These are phyloP conservation scores for Camelina laxa DNA, from an alignment of 345 rosid species.

Conservation along the genomic window DNA sequence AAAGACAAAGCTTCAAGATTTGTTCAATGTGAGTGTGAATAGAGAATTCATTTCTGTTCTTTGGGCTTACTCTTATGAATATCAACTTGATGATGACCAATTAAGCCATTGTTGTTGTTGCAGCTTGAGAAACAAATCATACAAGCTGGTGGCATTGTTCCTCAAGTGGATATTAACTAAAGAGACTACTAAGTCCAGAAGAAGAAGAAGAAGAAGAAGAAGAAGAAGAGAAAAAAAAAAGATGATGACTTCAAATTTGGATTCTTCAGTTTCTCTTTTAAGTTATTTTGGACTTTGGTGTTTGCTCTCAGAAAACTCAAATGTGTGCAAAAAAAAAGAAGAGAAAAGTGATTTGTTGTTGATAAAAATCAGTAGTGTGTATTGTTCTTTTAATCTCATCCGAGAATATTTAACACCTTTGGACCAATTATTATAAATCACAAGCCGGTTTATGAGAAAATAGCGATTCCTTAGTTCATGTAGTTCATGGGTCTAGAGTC, in stretches of 20 bases:
- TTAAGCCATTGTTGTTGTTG: conserved; percentile 11
- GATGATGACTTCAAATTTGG: conserved; percentile 28
- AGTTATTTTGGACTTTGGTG: conserved; percentile 15
- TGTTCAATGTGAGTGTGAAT: conserved; percentile 60
- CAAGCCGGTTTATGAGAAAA: background rate
- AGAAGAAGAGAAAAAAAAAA: background rate
- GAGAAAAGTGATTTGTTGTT: conserved; percentile 15
- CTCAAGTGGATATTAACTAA: conserved; percentile 41
- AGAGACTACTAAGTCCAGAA: conserved; percentile 23
- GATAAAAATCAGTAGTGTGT: conserved; percentile 21
- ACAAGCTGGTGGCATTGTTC: conserved; percentile 45
- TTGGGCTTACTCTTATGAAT: background rate
- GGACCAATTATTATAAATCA: background rate
- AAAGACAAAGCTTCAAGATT: conserved; percentile 66
- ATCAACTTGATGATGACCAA: background rate
- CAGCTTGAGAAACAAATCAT: conserved; percentile 45
- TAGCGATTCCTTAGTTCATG: too few species aligned
- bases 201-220: background rate
- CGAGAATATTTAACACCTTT: background rate
- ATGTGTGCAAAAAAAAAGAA: conserved; percentile 6
- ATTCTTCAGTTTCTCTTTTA: conserved; percentile 18
- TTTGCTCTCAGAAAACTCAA: conserved; percentile 16
- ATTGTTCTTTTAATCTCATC: conserved; percentile 22
- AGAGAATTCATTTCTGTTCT: background rate
- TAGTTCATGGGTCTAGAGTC: too few species aligned